Base-by-base conservation (phyloP, 192 early-diverging fungal species). In the Backusella mclennaniae region DNA sequence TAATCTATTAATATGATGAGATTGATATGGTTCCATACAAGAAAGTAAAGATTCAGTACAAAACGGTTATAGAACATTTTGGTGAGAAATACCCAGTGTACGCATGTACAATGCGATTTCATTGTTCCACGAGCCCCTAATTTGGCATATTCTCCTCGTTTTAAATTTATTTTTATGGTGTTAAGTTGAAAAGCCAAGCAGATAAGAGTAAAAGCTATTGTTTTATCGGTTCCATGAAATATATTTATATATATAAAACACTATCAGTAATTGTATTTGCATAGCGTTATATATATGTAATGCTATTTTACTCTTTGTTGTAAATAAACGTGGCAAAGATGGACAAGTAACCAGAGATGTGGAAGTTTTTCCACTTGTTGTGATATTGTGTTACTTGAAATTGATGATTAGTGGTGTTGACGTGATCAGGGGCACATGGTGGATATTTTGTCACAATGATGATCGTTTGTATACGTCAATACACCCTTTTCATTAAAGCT, bases 401-500 rank as follows among this genome's bases (percentile, higher is more conserved):
- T n/a, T 21, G 52, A 56, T 56, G 21, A 21, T 56, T 29, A 63
- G 21, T 63, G 26, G 21, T 63, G 23, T 63, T 63, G 56, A 63
- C 56, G 56, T 63, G 56, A 63, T 63, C 56, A 63, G 26, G 56
- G 11, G 8, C 56, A 63, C 56, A 63, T 63, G 56, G 56, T 63
- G 56, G 8, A 14, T 63, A 63, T 29, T 59, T 63, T 63, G 56
- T 63, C 56, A 63, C 56, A 63, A 63, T 63, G 23, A 29, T 63
- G 56, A 63, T 63, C 56, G 56, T 23, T 63, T 63, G 56, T 63
- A 14, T 23, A 63, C 23, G 23, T 63, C 56, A 63, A 63, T 29
- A 63, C 23, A 63, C 56, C 26, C 11, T 63, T 11, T 63, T 29
- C 12, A 29, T 63, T 26, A 26, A 29, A 26, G 56, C 21, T 63